phyloP scores from a whole-genome alignment of 768 basidiomycete genomes.

The Crepidotus variabilis region DNA sequence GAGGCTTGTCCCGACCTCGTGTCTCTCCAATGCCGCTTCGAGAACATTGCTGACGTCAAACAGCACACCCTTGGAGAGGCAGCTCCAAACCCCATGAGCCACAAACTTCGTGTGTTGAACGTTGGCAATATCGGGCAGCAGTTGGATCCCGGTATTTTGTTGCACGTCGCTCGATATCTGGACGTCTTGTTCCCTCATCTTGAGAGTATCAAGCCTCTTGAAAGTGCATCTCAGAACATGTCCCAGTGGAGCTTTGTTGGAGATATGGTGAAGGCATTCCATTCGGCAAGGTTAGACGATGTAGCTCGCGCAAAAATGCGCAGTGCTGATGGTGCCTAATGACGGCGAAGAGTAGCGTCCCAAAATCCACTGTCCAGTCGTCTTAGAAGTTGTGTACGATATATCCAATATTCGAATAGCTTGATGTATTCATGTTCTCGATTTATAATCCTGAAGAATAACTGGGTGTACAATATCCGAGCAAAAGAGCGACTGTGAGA shows the following conservation, averaged over 20 bases:
- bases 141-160: not conserved
- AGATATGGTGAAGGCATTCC: constrained; percentile 6
- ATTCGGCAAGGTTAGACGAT: not conserved
- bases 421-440: no score
- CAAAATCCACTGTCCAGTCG: not conserved
- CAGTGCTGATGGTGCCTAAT: not conserved
- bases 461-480: no score
- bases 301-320: not conserved
- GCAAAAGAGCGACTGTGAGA: no score
- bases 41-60: not conserved
- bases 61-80: not conserved
- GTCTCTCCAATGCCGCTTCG: not conserved
- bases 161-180: constrained; percentile 7
- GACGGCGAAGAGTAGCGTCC: not conserved
- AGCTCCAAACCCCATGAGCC: not conserved
- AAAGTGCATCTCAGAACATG: not conserved
- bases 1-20: not conserved
- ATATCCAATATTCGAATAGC: not conserved
- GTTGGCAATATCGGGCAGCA: not conserved
- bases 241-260: constrained; percentile 7
- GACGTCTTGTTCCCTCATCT: constrained; percentile 12
- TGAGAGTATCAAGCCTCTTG: constrained; percentile 4
- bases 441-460: no score
- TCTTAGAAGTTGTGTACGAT: not conserved
- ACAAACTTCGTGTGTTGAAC: constrained; percentile 4